Percentiles rank a stretch among this genome's conserved stretches.
Conservation (phyloP, 2,329 filamentous ascomycete species). For the Trichoderma arundinaceum region DNA sequence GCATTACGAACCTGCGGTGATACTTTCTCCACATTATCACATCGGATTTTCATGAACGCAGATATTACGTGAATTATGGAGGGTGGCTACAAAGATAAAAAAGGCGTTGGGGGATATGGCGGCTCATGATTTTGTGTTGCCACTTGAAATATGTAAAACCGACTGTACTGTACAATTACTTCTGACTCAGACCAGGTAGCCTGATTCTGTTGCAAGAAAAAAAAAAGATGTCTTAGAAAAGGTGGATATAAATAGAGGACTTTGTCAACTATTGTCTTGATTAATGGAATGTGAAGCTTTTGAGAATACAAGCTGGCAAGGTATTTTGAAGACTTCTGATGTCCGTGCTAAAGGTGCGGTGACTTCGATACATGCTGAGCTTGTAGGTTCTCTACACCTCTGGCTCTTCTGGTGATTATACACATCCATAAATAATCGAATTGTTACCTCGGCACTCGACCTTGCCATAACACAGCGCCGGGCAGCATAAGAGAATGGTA, state of each 20-base stretch:
- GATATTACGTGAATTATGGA: not conserved
- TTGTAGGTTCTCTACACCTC: not conserved
- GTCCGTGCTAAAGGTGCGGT: not conserved
- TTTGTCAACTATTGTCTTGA: not conserved
- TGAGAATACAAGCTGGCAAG: no score
- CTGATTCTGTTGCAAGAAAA: not conserved
- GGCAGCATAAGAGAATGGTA: not conserved
- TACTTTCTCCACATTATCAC: not conserved
- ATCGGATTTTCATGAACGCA: not conserved
- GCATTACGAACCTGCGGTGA: not conserved
- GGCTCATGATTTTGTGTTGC: conserved; percentile 4
- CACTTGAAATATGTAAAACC: not conserved
- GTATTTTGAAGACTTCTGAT: not conserved
- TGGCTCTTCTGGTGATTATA: not conserved
- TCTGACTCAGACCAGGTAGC: not conserved
- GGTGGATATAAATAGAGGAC: not conserved
- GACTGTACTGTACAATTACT: conserved; percentile 25
- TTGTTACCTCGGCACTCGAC: not conserved
- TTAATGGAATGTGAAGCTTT: not conserved
- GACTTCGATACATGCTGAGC: not conserved
- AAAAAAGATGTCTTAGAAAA: not conserved
- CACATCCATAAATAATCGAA: not conserved
- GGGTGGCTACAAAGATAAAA: not conserved
- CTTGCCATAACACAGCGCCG: not conserved
- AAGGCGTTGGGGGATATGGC: conserved; percentile 14